Conservation (phyloP, 352 stramenopile species). For the Blastocystis sp. region DNA sequence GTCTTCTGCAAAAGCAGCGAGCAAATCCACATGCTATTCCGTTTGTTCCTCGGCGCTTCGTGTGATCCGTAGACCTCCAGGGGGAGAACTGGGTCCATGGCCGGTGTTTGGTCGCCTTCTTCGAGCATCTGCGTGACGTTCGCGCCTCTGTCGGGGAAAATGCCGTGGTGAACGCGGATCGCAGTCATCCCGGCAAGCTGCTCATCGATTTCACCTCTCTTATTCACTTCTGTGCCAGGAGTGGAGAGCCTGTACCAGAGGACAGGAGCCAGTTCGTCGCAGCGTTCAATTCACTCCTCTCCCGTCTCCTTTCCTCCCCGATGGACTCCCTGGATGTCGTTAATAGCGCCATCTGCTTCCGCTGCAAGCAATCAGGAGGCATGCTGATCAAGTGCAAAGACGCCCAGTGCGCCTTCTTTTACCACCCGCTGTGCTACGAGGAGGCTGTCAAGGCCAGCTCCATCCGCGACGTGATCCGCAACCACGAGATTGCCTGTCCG, state of each 20-base stretch:
- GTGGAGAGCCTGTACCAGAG: background rate
- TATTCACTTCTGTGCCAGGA: background rate
- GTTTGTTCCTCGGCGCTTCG: background rate
- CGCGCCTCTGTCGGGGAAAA: background rate
- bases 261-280: background rate
- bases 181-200: background rate
- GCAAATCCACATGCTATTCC: background rate
- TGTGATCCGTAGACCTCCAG: background rate
- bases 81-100: background rate
- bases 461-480: background rate
- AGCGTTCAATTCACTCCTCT: background rate
- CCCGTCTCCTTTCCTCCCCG: background rate
- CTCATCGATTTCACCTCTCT: background rate
- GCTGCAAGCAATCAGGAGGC: background rate
- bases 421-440: background rate
- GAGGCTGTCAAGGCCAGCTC: background rate
- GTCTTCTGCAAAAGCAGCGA: background rate
- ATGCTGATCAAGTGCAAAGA: background rate
- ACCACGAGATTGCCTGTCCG: background rate
- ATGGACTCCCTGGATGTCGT: background rate
- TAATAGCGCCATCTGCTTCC: background rate
- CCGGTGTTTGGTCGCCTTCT: background rate
- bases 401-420: background rate
- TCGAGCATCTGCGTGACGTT: background rate
- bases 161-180: background rate